Conservation (phyloP, 148 eudicot genomes). For the Pharnaceum exiguum region DNA sequence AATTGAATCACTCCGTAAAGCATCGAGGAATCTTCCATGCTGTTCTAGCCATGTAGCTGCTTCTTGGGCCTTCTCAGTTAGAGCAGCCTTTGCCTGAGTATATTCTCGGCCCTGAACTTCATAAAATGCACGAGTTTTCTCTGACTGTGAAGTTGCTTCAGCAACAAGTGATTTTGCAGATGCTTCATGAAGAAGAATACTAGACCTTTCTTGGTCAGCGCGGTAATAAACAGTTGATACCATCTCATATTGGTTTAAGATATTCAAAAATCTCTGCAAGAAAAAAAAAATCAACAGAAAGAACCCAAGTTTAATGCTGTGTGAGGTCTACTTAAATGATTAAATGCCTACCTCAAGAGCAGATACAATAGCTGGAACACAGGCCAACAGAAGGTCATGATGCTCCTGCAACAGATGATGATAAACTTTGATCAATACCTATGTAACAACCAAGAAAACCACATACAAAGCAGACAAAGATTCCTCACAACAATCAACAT, state of each 20-base stretch:
- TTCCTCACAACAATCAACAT: too few relatives aligned
- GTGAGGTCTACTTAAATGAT: slow-evolving; percentile 4
- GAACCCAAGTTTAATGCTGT: slow-evolving; percentile 3
- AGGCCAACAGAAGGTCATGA: slow-evolving; percentile 80
- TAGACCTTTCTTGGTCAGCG: slow-evolving; percentile 88
- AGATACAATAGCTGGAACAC: slow-evolving; percentile 81
- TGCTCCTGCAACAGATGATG: slow-evolving; percentile 58
- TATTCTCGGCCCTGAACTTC: slow-evolving; percentile 79
- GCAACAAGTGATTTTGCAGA: slow-evolving; percentile 80
- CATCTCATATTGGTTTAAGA: slow-evolving; percentile 71
- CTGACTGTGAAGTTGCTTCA: slow-evolving; percentile 67
- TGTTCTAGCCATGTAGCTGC: slow-evolving; percentile 87
- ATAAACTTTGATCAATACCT: slow-evolving; percentile 2
- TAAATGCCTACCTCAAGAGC: slow-evolving; percentile 65
- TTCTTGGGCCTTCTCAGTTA: slow-evolving; percentile 75
- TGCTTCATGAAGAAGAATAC: slow-evolving; percentile 67
- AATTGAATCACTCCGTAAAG: slow-evolving; percentile 69
- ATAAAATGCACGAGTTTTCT: slow-evolving; percentile 50
- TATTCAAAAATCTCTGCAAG: slow-evolving; percentile 63
- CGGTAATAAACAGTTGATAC: slow-evolving; percentile 61
- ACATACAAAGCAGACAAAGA: background rate
- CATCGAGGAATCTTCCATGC: slow-evolving; percentile 85
- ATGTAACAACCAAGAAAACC: slow-evolving; percentile 4
- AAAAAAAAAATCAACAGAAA: too few relatives aligned
- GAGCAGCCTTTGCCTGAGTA: slow-evolving; percentile 69